Base-by-base conservation (phyloP, 2,329 filamentous ascomycete species). In the Fusarium sp. region DNA sequence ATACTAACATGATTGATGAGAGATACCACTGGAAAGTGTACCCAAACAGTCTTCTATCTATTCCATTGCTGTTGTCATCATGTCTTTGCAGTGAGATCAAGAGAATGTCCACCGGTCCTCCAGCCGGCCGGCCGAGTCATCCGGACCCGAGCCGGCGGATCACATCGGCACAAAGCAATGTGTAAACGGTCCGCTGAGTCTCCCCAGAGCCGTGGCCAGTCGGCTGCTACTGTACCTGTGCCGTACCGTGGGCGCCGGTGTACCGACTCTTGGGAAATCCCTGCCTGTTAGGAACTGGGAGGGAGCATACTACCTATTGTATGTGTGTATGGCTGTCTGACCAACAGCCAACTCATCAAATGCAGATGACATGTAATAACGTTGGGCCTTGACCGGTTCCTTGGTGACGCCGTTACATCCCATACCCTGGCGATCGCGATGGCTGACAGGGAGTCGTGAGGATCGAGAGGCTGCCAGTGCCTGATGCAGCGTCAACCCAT, bases 371-470 rank as follows among this genome's bases (percentile, higher is more conserved):
- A 50, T n/a, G 45, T 50, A 29, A 50, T 29, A 50, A 50, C 13
- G 27, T 16, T n/a, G 45, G 45, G 33, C 22, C 13, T 24, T 58
- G 31, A 58, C 54, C 31, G 33, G 31, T 33, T 58, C 33, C 20
- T 37, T 58, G 54, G 54, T 18, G 54, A 58, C 54, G 54, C 31
- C 33, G 31, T 35, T 58, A 37, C 54, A 39, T 58, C 31, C 31
- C 22, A 39, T 9, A 22, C 45, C 65, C 68, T 64, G 74, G 39
- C 74, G 74, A 76, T 76, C 72, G 56, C 41, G 59, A 27, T 39
- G 57, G 45, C 22, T 24, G 64, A 65, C 74, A 75, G 63, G 74
- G 74, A 73, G 64, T 50, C 29, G 39, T 64, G 56, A 59, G 67
- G 72, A 76, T 76, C 74, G 74, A 71, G 72, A 61, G 56, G 1